phyloP scores from a whole-genome alignment of 1,139 yeast species.

The Nadsonia commutata region DNA sequence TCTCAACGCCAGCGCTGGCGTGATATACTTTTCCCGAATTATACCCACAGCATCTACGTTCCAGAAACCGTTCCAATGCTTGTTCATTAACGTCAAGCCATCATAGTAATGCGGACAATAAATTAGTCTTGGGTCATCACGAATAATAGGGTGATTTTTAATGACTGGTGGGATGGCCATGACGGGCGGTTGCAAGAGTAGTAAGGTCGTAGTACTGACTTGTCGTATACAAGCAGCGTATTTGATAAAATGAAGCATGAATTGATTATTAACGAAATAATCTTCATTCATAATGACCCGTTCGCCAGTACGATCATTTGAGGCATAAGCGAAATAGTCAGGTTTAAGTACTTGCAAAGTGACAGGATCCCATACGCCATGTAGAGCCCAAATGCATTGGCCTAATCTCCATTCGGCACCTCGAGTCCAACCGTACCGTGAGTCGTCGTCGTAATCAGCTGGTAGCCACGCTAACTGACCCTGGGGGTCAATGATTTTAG shows the following conservation, averaged over 20 bases:
- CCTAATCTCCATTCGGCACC: conserved; percentile 50
- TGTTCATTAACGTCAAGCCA: conserved; percentile 78
- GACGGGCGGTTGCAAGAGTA: conserved; percentile 74
- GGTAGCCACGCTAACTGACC: conserved; percentile 59
- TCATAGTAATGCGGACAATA: conserved; percentile 81
- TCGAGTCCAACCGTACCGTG: conserved; percentile 53
- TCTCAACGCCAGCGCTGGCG: conserved; percentile 62
- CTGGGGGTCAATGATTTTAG: conserved; percentile 42
- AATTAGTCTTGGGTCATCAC: conserved; percentile 38
- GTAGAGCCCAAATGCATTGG: conserved; percentile 57
- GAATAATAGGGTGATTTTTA: conserved; percentile 13
- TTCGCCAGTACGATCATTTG: conserved; percentile 17
- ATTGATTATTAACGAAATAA: conserved; percentile 49
- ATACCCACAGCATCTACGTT: conserved; percentile 77
- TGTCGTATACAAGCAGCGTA: conserved; percentile 27
- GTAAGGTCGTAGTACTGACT: conserved; percentile 32
- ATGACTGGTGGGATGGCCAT: conserved; percentile 64
- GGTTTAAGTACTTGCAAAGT: conserved; percentile 27
- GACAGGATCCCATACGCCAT: conserved; percentile 55
- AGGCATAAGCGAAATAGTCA: conserved; percentile 33
- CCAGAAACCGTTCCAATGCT: conserved; percentile 45
- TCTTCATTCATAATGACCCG: conserved; percentile 25
- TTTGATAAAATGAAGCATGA: conserved; percentile 38
- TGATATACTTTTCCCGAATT: conserved; percentile 53
- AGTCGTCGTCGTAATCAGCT: conserved; percentile 40